A percentile compares a stretch with the other conserved stretches of the same genome.
Conservation (phyloP, 2,329 filamentous ascomycete species). For the Fragosphaeria purpurea region DNA sequence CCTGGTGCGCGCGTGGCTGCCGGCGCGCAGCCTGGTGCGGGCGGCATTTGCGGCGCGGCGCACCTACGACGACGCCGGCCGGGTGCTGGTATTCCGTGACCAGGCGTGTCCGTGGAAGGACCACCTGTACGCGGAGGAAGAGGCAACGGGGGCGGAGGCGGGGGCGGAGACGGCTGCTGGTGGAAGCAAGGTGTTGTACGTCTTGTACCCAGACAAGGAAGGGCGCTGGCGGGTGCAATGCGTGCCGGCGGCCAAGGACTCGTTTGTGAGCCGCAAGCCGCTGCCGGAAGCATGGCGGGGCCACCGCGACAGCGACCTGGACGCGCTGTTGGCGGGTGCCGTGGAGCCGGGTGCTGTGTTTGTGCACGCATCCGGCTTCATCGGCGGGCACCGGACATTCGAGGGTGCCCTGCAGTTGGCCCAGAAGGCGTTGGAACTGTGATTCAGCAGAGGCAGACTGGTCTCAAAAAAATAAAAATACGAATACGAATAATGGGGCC, state of each 20-base stretch:
- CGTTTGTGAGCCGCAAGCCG: slow-evolving; percentile 85
- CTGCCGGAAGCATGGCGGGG: slow-evolving; percentile 89
- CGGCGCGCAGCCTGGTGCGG: slow-evolving; percentile 61
- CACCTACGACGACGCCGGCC: slow-evolving; percentile 50
- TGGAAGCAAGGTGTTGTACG: slow-evolving; percentile 83
- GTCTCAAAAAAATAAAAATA: not conserved
- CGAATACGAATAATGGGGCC: not conserved
- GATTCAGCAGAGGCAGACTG: not conserved
- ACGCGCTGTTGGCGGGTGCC: slow-evolving; percentile 52
- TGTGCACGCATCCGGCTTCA: slow-evolving; percentile 90
- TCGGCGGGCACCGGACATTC: slow-evolving; percentile 87
- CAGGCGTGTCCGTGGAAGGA: slow-evolving; percentile 91
- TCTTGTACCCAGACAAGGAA: slow-evolving; percentile 64
- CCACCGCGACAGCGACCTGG: slow-evolving; percentile 75
- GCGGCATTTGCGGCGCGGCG: slow-evolving; percentile 61
- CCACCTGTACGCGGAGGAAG: slow-evolving; percentile 83
- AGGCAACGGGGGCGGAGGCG: slow-evolving; percentile 27
- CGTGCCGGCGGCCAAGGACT: slow-evolving; percentile 74
- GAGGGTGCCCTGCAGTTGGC: slow-evolving; percentile 85
- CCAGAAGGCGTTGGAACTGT: slow-evolving; percentile 53
- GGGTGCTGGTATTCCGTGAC: slow-evolving; percentile 68
- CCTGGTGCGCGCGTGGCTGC: slow-evolving; percentile 70
- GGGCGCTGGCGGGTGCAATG: slow-evolving; percentile 91
- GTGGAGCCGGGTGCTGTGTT: slow-evolving; percentile 73
- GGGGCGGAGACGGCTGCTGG: slow-evolving; percentile 38